Evolutionary conservation across 768 basidiomycete genomes (phyloP), one percentile per base, ranked within the genome.

Genomic region (Boletus rubescentipes): DNA sequence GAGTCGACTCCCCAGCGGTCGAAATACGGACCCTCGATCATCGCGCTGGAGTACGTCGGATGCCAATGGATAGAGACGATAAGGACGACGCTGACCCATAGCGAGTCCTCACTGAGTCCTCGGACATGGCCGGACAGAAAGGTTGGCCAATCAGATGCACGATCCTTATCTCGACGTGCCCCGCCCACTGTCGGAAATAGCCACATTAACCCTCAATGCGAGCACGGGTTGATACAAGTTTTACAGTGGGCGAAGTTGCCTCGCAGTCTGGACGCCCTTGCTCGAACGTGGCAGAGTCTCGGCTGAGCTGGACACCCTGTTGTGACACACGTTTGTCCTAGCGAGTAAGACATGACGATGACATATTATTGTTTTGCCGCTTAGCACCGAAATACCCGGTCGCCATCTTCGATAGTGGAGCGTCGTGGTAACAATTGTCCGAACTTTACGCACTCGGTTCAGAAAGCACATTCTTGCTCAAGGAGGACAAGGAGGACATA

Each of bases 151-250:
- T 54, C 38, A 32, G 30, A 10, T 31, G 21, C 26, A 26, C 16
- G 20, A 49, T 34, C 36, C 44, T 37, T 60, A 60, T 60, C 49
- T 36, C 9, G 8, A 4, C 9, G 36, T 26, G 26, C 14, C 21
- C 23, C 40, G 23, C 31, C 36, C 45, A 16, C 20, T 42, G 32
- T 43, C 39, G 8, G n/a, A 30, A 37, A 43, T 39, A 26, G n/a
- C 7, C 7, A 10, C 2, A 10, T 30, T 18, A 15, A 26, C 26
- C 21, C 35, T 50, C 16, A 34, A 42, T 53, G 20, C n/a, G n/a
- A n/a, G n/a, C n/a, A n/a, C n/a, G n/a, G n/a, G n/a, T 30, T 12
- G 11, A 37, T 37, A 37, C 36, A 9, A 9, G 11, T 6, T 16
- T 31, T n/a, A 18, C 18, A 18, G 20, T 35, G 32, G 26, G 9